A percentile compares a stretch with the other conserved stretches of the same genome.
phyloP scores from a whole-genome alignment of 2,329 filamentous ascomycete genomes.

The Westerdykella sp. region DNA sequence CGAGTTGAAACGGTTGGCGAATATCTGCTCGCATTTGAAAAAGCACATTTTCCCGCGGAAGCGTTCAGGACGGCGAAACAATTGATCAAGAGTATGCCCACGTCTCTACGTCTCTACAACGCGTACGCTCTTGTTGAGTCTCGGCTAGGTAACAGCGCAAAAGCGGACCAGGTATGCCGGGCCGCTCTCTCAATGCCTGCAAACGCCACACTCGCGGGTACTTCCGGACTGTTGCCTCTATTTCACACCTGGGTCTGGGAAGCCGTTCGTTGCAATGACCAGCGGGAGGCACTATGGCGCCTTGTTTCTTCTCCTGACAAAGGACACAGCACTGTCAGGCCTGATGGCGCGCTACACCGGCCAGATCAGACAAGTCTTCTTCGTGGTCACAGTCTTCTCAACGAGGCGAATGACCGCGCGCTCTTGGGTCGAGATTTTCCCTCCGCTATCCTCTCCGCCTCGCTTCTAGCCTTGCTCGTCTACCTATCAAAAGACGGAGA shows the following conservation, averaged over 20 bases:
- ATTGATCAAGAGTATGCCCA: conserved; percentile 62
- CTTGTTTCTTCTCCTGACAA: conserved; percentile 26
- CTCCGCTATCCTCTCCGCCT: conserved; percentile 50
- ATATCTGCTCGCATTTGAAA: conserved; percentile 65
- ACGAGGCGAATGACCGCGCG: conserved; percentile 45
- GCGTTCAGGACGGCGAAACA: conserved; percentile 66
- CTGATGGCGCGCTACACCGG: not conserved
- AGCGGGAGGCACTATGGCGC: conserved; percentile 26
- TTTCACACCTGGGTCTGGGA: conserved; percentile 61
- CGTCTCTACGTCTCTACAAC: conserved; percentile 66
- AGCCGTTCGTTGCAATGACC: conserved; percentile 47
- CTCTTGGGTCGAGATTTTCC: conserved; percentile 42
- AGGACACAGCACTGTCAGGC: not conserved
- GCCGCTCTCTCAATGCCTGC: conserved; percentile 58
- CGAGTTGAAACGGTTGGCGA: conserved; percentile 52
- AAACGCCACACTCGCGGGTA: conserved; percentile 48
- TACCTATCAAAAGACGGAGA: conserved; percentile 52
- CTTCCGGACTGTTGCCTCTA: conserved; percentile 39
- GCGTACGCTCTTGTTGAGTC: conserved; percentile 70
- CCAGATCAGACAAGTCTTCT: conserved; percentile 13
- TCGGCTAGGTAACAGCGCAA: conserved; percentile 49
- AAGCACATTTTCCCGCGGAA: conserved; percentile 45
- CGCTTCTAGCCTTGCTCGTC: conserved; percentile 58
- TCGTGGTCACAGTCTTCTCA: conserved; percentile 10
- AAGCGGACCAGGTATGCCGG: conserved; percentile 59